These are phyloP conservation scores for Monosporozyma siamensis DNA, from an alignment of 805 yeast species.

Conservation along the genomic window DNA sequence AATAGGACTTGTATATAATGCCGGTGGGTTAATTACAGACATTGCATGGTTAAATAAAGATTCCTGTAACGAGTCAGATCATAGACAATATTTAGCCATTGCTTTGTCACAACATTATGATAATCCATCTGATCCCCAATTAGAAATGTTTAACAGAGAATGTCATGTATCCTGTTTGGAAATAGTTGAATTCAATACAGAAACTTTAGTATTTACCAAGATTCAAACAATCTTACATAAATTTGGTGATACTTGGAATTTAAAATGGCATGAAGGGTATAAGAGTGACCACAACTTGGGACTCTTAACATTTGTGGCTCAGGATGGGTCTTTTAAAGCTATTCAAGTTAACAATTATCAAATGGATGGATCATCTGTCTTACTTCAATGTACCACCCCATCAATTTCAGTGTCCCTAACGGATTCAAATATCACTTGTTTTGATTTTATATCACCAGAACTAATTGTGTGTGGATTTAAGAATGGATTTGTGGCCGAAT, in stretches of 20 bases:
- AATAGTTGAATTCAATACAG: conserved; percentile 34
- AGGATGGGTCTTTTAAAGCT: conserved; percentile 49
- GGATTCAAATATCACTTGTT: conserved; percentile 35
- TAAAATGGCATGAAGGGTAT: conserved; percentile 31
- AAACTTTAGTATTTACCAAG: conserved; percentile 23
- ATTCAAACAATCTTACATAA: conserved; percentile 29
- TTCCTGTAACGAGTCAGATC: background rate
- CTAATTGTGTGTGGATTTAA: conserved; percentile 47
- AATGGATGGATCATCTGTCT: background rate
- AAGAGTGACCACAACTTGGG: conserved; percentile 26
- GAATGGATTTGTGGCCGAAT: conserved; percentile 55
- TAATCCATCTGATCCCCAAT: conserved; percentile 21
- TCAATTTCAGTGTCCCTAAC: conserved; percentile 23
- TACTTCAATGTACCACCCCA: conserved; percentile 13
- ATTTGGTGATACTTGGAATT: conserved; percentile 37
- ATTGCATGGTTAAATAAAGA: conserved; percentile 40
- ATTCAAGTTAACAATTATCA: conserved; percentile 29
- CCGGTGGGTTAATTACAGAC: conserved; percentile 45
- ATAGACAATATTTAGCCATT: conserved; percentile 40
- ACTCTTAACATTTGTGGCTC: conserved; percentile 42
- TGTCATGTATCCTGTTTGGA: conserved; percentile 35
- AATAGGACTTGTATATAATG: conserved; percentile 36
- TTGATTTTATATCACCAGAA: conserved; percentile 38
- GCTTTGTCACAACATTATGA: conserved; percentile 34
- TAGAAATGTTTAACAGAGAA: conserved; percentile 23